Conservation (phyloP, 2,329 filamentous ascomycete genomes). For the Tolypocladium paradoxum region DNA sequence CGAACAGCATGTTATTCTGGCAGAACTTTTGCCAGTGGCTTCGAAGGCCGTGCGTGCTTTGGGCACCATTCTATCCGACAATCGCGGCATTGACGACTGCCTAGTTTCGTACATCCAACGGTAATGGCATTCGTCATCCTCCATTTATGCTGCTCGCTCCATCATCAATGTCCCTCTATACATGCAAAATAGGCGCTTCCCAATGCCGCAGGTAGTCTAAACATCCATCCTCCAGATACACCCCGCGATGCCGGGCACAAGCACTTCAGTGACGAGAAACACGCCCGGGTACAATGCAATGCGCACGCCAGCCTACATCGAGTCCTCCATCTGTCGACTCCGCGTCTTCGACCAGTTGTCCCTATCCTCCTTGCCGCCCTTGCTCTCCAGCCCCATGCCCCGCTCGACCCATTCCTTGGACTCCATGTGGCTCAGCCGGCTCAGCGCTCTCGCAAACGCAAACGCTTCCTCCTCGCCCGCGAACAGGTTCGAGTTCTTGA, state of each 20-base stretch:
- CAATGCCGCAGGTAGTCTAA: neutral
- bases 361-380: slow-evolving; percentile 53
- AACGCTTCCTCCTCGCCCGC: slow-evolving; percentile 93
- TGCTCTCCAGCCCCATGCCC: slow-evolving; percentile 54
- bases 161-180: neutral
- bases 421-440: slow-evolving; percentile 82
- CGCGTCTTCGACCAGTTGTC: slow-evolving; percentile 56
- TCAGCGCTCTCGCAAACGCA: slow-evolving; percentile 84
- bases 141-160: neutral
- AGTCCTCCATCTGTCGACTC: slow-evolving; percentile 58
- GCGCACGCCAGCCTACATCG: slow-evolving; percentile 33
- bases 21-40: no score
- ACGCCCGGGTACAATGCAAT: neutral
- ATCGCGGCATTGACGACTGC: no score
- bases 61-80: no score
- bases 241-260: neutral
- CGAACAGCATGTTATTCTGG: neutral
- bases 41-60: no score
- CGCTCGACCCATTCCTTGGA: slow-evolving; percentile 91
- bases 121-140: neutral
- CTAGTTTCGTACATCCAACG: neutral
- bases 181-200: neutral
- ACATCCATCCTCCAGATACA: neutral
- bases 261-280: neutral
- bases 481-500: slow-evolving; percentile 82